Percentiles rank a stretch among this genome's conserved stretches.
Conservation (phyloP, 495 filamentous ascomycete species). For the Emericellopsis terricola region DNA sequence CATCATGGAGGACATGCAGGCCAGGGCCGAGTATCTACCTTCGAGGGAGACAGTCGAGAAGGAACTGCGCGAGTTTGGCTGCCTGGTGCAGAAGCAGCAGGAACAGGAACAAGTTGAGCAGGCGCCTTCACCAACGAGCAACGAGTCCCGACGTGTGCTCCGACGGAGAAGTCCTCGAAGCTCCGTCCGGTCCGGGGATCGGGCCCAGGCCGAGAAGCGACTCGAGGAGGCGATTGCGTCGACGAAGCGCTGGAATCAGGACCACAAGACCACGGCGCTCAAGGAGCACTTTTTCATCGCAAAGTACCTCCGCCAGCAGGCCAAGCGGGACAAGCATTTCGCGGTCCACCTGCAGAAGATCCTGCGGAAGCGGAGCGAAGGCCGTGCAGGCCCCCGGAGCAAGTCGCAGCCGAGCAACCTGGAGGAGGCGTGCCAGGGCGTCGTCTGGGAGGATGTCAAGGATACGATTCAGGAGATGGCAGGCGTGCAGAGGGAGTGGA, state of each 20-base stretch:
- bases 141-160: too few species aligned
- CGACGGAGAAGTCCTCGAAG: too few species aligned
- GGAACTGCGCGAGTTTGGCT: too few species aligned
- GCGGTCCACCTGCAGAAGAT: conserved; percentile 1
- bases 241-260: conserved; percentile 1
- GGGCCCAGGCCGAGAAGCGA: too few species aligned
- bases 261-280: conserved; percentile 1
- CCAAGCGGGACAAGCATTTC: neutral
- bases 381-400: neutral
- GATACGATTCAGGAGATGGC: neutral
- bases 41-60: too few species aligned
- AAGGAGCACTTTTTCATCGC: neutral
- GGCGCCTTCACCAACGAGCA: too few species aligned
- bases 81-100: too few species aligned
- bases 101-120: too few species aligned
- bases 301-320: conserved; percentile 2
- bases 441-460: conserved; percentile 1
- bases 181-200: too few species aligned
- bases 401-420: neutral
- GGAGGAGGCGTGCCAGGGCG: neutral
- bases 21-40: neutral
- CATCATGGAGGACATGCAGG: neutral
- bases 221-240: conserved; percentile 1
- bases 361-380: neutral
- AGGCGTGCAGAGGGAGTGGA: neutral